Percentiles rank a stretch among this genome's conserved stretches.
These are phyloP conservation scores for Simplicillium aogashimaense DNA, from an alignment of 2,329 filamentous ascomycete species.

Conservation along the genomic window DNA sequence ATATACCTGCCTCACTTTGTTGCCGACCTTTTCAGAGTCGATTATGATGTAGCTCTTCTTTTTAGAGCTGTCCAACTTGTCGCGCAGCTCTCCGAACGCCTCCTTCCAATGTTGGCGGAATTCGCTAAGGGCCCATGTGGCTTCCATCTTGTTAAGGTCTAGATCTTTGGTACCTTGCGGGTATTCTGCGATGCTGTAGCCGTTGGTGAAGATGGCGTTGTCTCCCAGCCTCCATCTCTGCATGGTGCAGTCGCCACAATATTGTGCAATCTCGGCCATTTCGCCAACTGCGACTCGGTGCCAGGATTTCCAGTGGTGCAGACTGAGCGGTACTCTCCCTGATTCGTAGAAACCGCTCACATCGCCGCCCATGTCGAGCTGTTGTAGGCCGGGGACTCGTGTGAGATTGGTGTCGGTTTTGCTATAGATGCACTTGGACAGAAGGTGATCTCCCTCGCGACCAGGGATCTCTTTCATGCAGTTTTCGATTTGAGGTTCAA, in stretches of 20 bases:
- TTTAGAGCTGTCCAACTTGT: background rate
- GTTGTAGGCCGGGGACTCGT: slow-evolving; percentile 42
- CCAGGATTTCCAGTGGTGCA: slow-evolving; percentile 58
- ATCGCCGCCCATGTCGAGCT: slow-evolving; percentile 46
- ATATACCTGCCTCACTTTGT: background rate
- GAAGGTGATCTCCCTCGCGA: slow-evolving; percentile 41
- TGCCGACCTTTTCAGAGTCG: slow-evolving; percentile 2
- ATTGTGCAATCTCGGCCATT: slow-evolving; percentile 34
- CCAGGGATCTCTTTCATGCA: slow-evolving; percentile 35
- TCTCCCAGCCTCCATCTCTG: slow-evolving; percentile 40
- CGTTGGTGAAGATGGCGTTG: slow-evolving; percentile 46
- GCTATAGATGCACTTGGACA: slow-evolving; percentile 46
- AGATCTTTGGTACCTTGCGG: slow-evolving; percentile 24
- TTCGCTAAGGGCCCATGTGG: background rate
- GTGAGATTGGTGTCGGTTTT: slow-evolving; percentile 45
- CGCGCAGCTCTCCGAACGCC: background rate
- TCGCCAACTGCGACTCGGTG: slow-evolving; percentile 38
- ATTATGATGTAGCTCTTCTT: slow-evolving; percentile 6
- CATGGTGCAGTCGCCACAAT: slow-evolving; percentile 51
- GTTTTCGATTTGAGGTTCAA: slow-evolving; percentile 34
- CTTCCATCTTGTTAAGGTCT: slow-evolving; percentile 18
- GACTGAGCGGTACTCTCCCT: slow-evolving; percentile 39
- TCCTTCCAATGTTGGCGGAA: background rate
- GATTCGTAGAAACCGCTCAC: slow-evolving; percentile 51
- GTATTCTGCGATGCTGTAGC: slow-evolving; percentile 46